Evolutionary conservation across 495 filamentous ascomycete genomes (phyloP).

Genomic region (Aspergillus haitiensis): DNA sequence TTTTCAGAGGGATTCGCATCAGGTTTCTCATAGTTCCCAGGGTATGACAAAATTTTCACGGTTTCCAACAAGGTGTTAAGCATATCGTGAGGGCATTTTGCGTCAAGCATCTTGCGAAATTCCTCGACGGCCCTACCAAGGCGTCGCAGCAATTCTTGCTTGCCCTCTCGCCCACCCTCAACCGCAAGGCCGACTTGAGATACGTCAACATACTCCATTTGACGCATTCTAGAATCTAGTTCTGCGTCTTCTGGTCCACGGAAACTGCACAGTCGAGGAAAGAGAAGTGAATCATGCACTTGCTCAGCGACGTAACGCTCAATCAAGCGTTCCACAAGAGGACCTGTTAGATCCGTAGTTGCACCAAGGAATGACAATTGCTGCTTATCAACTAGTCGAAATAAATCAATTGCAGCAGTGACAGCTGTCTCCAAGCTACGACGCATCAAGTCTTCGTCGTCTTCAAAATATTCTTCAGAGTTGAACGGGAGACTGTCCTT

Average conservation of each 20-base stretch:
- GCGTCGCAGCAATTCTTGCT: constrained; percentile 68
- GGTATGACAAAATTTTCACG: constrained; percentile 74
- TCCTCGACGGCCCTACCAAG: constrained; percentile 79
- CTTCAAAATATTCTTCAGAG: constrained; percentile 60
- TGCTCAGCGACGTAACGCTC: constrained; percentile 95
- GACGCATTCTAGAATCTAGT: constrained; percentile 81
- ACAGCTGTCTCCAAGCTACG: constrained; percentile 86
- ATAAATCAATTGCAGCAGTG: constrained; percentile 90
- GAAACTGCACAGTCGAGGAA: constrained; percentile 76
- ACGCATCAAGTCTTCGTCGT: constrained; percentile 86
- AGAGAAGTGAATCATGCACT: constrained; percentile 82
- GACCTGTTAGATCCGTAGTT: constrained; percentile 91
- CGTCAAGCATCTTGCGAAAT: constrained; percentile 81
- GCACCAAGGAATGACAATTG: constrained; percentile 89
- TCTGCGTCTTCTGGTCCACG: constrained; percentile 84
- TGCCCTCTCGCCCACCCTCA: constrained; percentile 67
- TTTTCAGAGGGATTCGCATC: constrained; percentile 56
- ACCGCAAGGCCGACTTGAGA: constrained; percentile 88
- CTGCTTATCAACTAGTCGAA: constrained; percentile 92
- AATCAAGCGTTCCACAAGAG: constrained; percentile 86
- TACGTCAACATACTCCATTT: constrained; percentile 92
- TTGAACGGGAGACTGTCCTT: constrained; percentile 47
- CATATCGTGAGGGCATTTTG: constrained; percentile 93
- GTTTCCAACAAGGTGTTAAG: constrained; percentile 83
- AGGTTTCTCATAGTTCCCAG: constrained; percentile 38